Evolutionary conservation across 441 rosid genomes (phyloP).

Genomic region (Pelargonium myrrhifolium): DNA sequence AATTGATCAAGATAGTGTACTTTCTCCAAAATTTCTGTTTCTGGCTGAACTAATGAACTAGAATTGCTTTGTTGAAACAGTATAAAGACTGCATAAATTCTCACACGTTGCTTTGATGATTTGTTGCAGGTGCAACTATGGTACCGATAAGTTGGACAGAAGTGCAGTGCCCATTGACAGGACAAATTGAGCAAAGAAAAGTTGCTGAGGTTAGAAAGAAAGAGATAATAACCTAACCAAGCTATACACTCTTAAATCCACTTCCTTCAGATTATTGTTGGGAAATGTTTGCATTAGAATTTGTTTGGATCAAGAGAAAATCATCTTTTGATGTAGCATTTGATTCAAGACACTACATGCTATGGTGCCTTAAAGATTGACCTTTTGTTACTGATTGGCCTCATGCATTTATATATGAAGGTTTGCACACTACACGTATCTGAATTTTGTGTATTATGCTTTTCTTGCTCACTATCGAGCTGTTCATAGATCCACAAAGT

Average conservation of each 20-base stretch:
- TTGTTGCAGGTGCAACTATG: slow-evolving; percentile 63
- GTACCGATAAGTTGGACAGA: slow-evolving; percentile 90
- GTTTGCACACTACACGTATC: too few relatives aligned
- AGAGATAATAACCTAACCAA: slow-evolving; percentile 7
- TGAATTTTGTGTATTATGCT: too few relatives aligned
- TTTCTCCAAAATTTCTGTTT: background rate
- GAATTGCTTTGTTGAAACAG: background rate
- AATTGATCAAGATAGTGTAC: background rate
- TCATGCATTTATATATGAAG: too few relatives aligned
- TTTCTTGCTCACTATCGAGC: background rate
- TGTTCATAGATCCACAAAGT: background rate
- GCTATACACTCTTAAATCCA: background rate
- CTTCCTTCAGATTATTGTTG: background rate
- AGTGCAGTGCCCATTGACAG: slow-evolving; percentile 84
- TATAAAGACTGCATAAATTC: background rate
- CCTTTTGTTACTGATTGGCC: too few relatives aligned
- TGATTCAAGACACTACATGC: too few relatives aligned
- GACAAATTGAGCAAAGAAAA: slow-evolving; percentile 79
- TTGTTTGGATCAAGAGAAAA: too few relatives aligned
- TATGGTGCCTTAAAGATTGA: too few relatives aligned
- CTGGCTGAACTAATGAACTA: background rate
- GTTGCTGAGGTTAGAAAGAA: slow-evolving; percentile 68
- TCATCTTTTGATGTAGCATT: too few relatives aligned
- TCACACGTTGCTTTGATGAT: background rate
- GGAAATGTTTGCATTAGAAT: background rate